Conservation (phyloP, 805 yeast species). For the Candida fluviatilis region DNA sequence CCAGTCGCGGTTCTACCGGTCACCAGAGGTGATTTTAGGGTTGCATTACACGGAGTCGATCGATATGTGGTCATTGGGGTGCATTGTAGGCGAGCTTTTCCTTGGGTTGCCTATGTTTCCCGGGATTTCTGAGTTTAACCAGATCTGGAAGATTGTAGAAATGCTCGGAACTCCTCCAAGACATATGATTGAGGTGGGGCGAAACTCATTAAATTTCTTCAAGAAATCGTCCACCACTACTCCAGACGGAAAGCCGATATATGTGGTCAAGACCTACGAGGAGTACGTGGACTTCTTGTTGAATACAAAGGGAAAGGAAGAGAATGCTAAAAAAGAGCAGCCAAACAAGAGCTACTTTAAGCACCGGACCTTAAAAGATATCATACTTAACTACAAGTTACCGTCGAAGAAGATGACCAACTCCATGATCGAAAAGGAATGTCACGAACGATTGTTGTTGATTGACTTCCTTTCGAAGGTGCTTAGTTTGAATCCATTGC, state of each 20-base stretch:
- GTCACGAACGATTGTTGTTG: constrained; percentile 64
- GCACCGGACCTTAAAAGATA: constrained; percentile 58
- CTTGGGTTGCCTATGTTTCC: constrained; percentile 93
- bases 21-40: constrained; percentile 92
- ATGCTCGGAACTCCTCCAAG: constrained; percentile 85
- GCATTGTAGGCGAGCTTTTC: constrained; percentile 86
- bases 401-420: constrained; percentile 56
- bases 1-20: constrained; percentile 88
- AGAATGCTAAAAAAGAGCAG: constrained; percentile 47
- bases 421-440: constrained; percentile 60
- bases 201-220: constrained; percentile 69
- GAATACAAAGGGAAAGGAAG: constrained; percentile 23
- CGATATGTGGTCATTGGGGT: constrained; percentile 97
- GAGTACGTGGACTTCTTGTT: constrained; percentile 31
- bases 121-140: constrained; percentile 91
- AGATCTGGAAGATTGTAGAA: constrained; percentile 73
- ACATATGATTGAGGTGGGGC: constrained; percentile 97
- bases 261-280: constrained; percentile 29
- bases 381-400: constrained; percentile 70
- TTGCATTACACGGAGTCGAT: constrained; percentile 88
- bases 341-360: constrained; percentile 85
- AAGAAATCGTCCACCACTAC: constrained; percentile 30
- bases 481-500: constrained; percentile 82
- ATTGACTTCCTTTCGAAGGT: constrained; percentile 77
- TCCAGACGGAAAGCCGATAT: constrained; percentile 25